Base-by-base conservation (phyloP, 169 alveolate species). In the Amoebophrya sp. region DNA sequence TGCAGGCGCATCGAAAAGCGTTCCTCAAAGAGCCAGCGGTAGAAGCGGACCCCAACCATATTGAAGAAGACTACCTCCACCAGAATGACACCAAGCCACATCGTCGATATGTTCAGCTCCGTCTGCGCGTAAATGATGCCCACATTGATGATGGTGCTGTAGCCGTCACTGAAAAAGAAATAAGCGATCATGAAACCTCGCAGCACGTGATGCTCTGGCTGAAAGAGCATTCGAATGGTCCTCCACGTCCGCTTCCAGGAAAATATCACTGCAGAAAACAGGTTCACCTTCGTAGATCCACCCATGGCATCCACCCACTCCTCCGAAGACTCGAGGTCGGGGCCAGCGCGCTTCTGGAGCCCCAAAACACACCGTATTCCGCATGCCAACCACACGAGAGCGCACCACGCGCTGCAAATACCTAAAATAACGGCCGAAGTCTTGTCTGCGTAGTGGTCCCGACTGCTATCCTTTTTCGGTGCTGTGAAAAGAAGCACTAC, bases 41-140 rank as follows among this genome's bases (percentile, higher is more conserved):
- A 65, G 83, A 65, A 65, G 38, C n/a, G 18, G 83, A 65, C 83
- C 2, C 83, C 83, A 0, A 65, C 83, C 3, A 12, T 26, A 26
- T 65, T 65, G 83, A 65, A 65, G 26, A 65, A 65, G 38, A 65
- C 83, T 10, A 65, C 83, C 83, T 65, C 83, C 36, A 65, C 83
- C 36, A 65, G 83, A 10, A 65, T 12, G 83, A 65, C 33, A 36
- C 83, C 83, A 36, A 65, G 83, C 83, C 83, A 65, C 83, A 65
- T 65, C 83, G 83, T 6, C 36, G 83, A 1, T 1, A 65, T 26
- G 33, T 65, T 26, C 36, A 65, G 26, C 0, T 65, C 83, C 36
- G 26, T 0, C 26, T 65, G 83, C 36, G 83, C 83, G 83, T 65
- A 65, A 36, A 65, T 65, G 83, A 65, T 65, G 3, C 83, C 83